Base-by-base conservation (phyloP, 2,329 filamentous ascomycete species). In the Hypoxylon sp. region DNA sequence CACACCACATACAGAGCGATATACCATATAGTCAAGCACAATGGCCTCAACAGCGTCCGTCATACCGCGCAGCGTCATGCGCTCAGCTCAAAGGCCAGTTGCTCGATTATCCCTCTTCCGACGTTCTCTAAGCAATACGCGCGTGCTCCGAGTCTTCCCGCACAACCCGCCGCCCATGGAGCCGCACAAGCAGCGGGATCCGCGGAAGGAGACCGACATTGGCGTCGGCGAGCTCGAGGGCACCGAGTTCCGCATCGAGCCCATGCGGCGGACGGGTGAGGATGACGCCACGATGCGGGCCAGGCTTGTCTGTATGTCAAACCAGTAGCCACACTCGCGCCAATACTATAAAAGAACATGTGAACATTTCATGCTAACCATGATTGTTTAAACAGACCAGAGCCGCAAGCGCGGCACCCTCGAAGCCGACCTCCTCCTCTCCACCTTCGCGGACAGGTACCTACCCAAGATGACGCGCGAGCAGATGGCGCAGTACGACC, bases 401-500 rank as follows among this genome's bases (percentile, higher is more conserved):
- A 96, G 92, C 81, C 92, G 96, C 75, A 99, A 99, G 83, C 91
- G 96, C 79, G 96, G 96, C 74, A 98, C 92, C 73, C 91, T 98
- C 78, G 96, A 99, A 81, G 94, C 93, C 71, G 96, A 99, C 80
- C 92, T 99, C 60, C 89, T 99, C 71, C 92, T 98, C 73, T 97
- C 94, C 67, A 99, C 96, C 73, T 99, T 99, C 80, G 96, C 96
- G 71, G 89, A 95, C 73, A 84, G 86, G 60, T 87, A 97, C 81
- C 90, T 99, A 22, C 84, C 86, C 47, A 84, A 83, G 68, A 97
- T 99, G 93, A 88, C 87, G 1, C 80, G 84, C 5, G 81, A 85
- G 55, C 92, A 97, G 78, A 90, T 98, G 74, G 82, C 88, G 74
- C 89, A 97, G 81, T 98, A 96, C 84, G 95, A 98, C 80, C 84